Evolutionary conservation across 164 flowering plant genomes (phyloP).

Genomic region (Stephania japonica): DNA sequence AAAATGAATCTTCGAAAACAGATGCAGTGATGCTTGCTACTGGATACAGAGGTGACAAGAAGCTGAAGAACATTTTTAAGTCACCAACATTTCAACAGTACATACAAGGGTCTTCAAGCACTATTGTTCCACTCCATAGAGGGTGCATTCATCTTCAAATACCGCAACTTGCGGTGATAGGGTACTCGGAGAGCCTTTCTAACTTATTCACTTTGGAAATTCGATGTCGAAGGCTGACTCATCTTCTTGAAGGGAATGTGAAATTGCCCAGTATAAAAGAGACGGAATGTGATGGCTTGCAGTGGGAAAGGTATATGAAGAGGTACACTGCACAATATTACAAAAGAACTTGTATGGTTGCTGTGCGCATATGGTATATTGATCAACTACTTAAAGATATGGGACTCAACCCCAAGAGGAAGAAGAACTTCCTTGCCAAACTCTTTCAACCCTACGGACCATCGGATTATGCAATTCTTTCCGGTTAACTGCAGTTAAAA

Average conservation of each 20-base stretch:
- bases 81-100: conserved; percentile 32
- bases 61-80: conserved; percentile 43
- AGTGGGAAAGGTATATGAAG: conserved; percentile 53
- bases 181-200: conserved; percentile 45
- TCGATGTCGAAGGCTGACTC: conserved; percentile 49
- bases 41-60: conserved; percentile 48
- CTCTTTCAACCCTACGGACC: conserved; percentile 59
- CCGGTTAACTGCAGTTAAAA: background rate
- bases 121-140: conserved; percentile 46
- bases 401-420: conserved; percentile 61
- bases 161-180: conserved; percentile 58
- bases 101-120: conserved; percentile 28
- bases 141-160: conserved; percentile 51
- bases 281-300: conserved; percentile 43
- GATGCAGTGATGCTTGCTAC: conserved; percentile 63
- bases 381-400: conserved; percentile 68
- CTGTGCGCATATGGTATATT: conserved; percentile 61
- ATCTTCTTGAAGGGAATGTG: conserved; percentile 25
- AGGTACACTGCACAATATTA: conserved; percentile 27
- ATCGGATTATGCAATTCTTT: conserved; percentile 35
- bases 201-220: conserved; percentile 58
- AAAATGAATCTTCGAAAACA: conserved; percentile 25
- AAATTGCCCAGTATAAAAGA: conserved; percentile 42
- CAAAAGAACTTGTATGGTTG: conserved; percentile 40
- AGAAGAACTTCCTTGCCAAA: conserved; percentile 48